phyloP scores from a whole-genome alignment of 306 rosid genomes.

The Cucurbita moschata region DNA sequence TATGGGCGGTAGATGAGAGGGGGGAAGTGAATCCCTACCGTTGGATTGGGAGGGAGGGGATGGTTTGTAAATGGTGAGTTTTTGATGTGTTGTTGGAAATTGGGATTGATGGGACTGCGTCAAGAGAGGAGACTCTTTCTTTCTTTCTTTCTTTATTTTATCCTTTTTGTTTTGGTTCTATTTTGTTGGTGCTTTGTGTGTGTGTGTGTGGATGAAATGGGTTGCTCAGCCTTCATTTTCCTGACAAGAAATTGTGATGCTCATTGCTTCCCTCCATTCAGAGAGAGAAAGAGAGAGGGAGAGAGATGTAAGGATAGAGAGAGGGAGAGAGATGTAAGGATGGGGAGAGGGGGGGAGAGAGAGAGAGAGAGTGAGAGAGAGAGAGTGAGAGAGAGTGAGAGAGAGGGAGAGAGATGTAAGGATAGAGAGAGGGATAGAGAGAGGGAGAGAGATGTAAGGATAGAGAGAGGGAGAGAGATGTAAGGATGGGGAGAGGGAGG shows the following conservation, averaged over 20 bases:
- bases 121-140: slow-evolving; percentile 26
- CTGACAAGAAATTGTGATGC: not conserved
- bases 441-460: too few species aligned
- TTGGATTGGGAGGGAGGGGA: slow-evolving; percentile 7
- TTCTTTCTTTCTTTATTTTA: not conserved
- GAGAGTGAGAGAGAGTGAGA: too few species aligned
- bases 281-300: not conserved
- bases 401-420: too few species aligned
- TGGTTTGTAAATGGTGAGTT: not conserved
- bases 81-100: slow-evolving; percentile 21
- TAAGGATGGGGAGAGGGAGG: not conserved
- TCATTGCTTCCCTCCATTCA: not conserved
- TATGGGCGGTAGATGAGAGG: slow-evolving; percentile 12
- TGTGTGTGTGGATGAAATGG: slow-evolving; percentile 1
- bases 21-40: slow-evolving; percentile 10
- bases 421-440: too few species aligned
- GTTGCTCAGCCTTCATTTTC: slow-evolving; percentile 3
- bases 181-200: not conserved
- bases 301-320: too few species aligned
- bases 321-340: too few species aligned
- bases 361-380: too few species aligned
- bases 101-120: slow-evolving; percentile 27
- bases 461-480: too few species aligned
- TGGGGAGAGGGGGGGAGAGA: too few species aligned
- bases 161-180: not conserved